Evolutionary conservation across 148 eudicot genomes (phyloP), one percentile per base, ranked within the genome.

Genomic region (Hydrangea macrophylla): DNA sequence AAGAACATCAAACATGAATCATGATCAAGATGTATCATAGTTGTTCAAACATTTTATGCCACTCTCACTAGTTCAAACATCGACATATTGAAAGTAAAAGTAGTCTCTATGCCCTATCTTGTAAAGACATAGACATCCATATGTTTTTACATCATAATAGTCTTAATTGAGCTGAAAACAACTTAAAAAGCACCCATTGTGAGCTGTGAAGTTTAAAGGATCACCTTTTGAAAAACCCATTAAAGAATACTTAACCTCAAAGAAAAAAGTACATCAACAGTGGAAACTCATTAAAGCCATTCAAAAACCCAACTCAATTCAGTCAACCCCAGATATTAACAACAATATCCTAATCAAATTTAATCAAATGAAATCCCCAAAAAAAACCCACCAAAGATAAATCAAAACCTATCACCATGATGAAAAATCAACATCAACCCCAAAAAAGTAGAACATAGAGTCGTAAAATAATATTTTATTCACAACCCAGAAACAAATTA

Each of bases 321-420:
- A 48, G 22, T 48, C 18, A 15, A 48, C 17, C 53, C 53, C 15
- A 22, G 7, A 15, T 7, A n/a, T 48, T 48, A 11, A 48, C 5
- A 48, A 48, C 17, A 5, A 48, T 11, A 48, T 15, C 22, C 3
- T n/a, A 48, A 35, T 35, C 39, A 35, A 35, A 35, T 35, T 4
- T 35, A 35, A 8, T 48, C 53, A 17, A 58, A 58, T 32, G 32
- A 30, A 50, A 20, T 7, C 39, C 36, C 35, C 0, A 65, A 51
- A n/a, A 23, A 31, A 61, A 61, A 61, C 15, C 13, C 9, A 33
- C 15, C 58, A 58, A 58, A 58, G 44, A 3, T 11, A 57, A 59
- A 63, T 69, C 79, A 75, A 37, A 55, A 62, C 27, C 42, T 25
- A 9, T 51, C 18, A 9, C 32, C 18, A 31, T 26, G n/a, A 23